Conservation (phyloP, 768 basidiomycete genomes). For the Mycena belliarum region DNA sequence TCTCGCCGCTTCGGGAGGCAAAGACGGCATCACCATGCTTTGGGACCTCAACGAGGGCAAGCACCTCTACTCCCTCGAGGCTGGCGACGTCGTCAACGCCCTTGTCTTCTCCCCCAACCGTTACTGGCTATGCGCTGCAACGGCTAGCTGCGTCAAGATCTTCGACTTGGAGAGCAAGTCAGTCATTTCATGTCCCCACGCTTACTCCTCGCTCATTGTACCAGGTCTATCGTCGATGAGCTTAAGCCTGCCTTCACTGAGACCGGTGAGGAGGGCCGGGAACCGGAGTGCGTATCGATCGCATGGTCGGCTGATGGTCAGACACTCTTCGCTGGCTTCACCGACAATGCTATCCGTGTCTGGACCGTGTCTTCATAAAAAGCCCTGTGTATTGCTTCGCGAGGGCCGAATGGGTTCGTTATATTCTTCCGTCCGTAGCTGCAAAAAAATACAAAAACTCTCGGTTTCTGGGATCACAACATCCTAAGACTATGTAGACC, state of each 20-base stretch:
- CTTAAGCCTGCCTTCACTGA: constrained; percentile 94
- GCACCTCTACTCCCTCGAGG: constrained; percentile 99
- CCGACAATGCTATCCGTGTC: constrained; percentile 90
- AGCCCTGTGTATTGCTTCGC: constrained; percentile 16
- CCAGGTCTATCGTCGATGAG: constrained; percentile 95
- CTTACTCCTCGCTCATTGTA: not conserved
- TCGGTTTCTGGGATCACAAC: constrained; percentile 19
- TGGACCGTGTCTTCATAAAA: constrained; percentile 79
- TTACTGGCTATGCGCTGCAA: constrained; percentile 99
- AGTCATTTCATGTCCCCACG: constrained; percentile 34
- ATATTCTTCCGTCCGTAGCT: constrained; percentile 19
- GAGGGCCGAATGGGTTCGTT: constrained; percentile 15
- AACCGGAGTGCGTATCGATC: constrained; percentile 93
- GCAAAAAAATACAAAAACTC: constrained; percentile 23
- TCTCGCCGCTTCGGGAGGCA: constrained; percentile 97
- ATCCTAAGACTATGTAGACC: not conserved
- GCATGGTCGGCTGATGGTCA: constrained; percentile 99
- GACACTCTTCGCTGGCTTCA: constrained; percentile 96
- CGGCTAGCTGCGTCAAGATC: constrained; percentile 96
- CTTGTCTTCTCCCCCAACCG: constrained; percentile 99
- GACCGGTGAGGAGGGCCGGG: constrained; percentile 65
- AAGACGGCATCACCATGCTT: constrained; percentile 99
- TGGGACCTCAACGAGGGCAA: constrained; percentile 99
- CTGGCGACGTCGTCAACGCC: constrained; percentile 97
- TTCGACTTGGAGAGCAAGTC: constrained; percentile 99